These are phyloP conservation scores for Fusarium pseudoanthophilum DNA, from an alignment of 2,329 filamentous ascomycete genomes.

Conservation along the genomic window DNA sequence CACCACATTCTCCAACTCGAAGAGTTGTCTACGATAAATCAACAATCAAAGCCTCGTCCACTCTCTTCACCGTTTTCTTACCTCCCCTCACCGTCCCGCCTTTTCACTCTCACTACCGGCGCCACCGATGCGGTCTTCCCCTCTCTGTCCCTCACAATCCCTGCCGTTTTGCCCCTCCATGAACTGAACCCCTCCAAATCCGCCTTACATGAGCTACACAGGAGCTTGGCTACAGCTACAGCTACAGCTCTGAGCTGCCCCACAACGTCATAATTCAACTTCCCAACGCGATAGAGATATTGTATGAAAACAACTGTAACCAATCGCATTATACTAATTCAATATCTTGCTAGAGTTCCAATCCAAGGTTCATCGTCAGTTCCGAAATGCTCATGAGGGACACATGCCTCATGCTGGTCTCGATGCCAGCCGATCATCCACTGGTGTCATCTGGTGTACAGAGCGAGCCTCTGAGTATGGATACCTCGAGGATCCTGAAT, in stretches of 20 bases:
- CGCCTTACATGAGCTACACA: conserved; percentile 9
- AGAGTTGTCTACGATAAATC: background rate
- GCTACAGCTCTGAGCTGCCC: background rate
- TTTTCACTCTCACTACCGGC: conserved; percentile 19
- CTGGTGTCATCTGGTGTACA: conserved; percentile 93
- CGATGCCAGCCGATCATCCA: conserved; percentile 87
- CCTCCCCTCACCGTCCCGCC: conserved; percentile 39
- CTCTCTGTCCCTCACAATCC: conserved; percentile 10
- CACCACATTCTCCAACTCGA: background rate
- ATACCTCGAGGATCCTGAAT: conserved; percentile 81
- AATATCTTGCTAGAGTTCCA: conserved; percentile 52
- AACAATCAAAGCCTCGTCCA: conserved; percentile 10
- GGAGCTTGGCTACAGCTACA: conserved; percentile 18
- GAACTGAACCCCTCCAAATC: conserved; percentile 30
- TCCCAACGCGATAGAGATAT: background rate
- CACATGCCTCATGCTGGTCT: conserved; percentile 92
- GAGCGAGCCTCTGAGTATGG: conserved; percentile 90
- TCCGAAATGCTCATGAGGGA: conserved; percentile 89
- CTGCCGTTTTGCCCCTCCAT: conserved; percentile 25
- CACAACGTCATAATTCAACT: conserved; percentile 35
- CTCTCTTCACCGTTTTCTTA: conserved; percentile 29
- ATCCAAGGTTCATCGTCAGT: conserved; percentile 88
- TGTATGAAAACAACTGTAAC: background rate
- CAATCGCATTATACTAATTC: background rate
- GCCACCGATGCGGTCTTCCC: conserved; percentile 28